Base-by-base conservation (phyloP, 208 protist genomes). In the Leishmania lainsoni region DNA sequence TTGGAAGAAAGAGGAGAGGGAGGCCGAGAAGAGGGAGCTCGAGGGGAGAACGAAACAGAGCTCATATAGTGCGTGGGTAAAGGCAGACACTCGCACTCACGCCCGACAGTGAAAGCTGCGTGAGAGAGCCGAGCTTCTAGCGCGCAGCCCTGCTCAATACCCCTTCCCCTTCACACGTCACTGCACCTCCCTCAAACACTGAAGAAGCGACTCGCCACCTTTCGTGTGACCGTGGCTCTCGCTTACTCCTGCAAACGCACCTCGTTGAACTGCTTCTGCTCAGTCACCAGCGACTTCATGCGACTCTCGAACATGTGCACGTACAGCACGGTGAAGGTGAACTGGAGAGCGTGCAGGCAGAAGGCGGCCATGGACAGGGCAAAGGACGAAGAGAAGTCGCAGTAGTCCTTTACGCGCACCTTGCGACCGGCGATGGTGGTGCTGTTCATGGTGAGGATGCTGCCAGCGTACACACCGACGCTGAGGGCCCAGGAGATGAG, bases 401-500 rank as follows among this genome's bases (percentile, higher is more conserved):
- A 83, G 75, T 83, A 83, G 80, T 83, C 80, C 80, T 75, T 83
- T 8, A 83, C 17, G 80, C 75, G 73, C 80, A 83, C 74, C 63
- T 78, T 65, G 35, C 74, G 74, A 17, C 74, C 65, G 52, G 35
- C 29, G 52, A 83, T 73, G 63, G 72, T 83, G 80, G 61, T 61
- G 80, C 75, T 83, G 63, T 73, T 63, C 72, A 78, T 74, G 63
- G 74, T 75, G 22, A 26, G 35, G 74, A 83, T 83, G 73, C 73
- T 69, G 66, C 66, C 54, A 5, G 72, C 51, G 65, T 83, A 83
- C n/a, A 79, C 80, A 45, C 80, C 80, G 49, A 79, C 80, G 73
- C 51, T 83, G 52, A 83, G 72, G 61, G 80, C 80, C 80, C 80
- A 83, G 61, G 80, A 78, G 80, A 83, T 83, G 80, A 83, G 80